These are phyloP conservation scores for Suillus brevipes DNA, from an alignment of 768 basidiomycete species.

Conservation along the genomic window DNA sequence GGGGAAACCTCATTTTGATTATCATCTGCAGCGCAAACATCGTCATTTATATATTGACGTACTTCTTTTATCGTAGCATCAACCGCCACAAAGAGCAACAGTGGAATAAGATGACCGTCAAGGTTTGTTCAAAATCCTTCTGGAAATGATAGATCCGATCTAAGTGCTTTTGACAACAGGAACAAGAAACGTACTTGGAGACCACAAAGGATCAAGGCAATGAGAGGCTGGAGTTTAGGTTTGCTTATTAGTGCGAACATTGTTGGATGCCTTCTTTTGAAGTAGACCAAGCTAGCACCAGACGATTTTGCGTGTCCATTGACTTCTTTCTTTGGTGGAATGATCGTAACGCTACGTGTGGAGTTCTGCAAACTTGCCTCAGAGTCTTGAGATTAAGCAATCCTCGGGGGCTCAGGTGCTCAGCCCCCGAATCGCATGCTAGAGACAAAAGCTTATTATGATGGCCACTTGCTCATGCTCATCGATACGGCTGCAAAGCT, in stretches of 20 bases:
- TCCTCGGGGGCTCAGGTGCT: no score
- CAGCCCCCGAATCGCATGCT: no score
- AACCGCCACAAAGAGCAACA: constrained; percentile 49
- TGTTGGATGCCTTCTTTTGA: background rate
- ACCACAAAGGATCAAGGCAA: constrained; percentile 66
- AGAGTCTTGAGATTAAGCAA: no score
- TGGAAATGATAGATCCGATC: constrained; percentile 27
- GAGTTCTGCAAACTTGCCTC: background rate
- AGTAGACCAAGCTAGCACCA: background rate
- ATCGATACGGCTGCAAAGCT: background rate
- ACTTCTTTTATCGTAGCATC: constrained; percentile 54
- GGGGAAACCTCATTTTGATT: constrained; percentile 58
- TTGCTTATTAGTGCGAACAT: constrained; percentile 45
- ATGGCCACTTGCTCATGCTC: background rate
- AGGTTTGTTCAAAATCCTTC: constrained; percentile 36
- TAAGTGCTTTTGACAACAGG: constrained; percentile 35
- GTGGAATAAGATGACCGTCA: constrained; percentile 51
- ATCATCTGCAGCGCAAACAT: constrained; percentile 57
- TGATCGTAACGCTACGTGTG: background rate
- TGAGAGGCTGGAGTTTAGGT: constrained; percentile 59
- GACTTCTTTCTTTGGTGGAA: background rate
- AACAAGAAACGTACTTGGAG: constrained; percentile 56
- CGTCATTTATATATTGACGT: constrained; percentile 48
- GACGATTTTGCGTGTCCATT: background rate
- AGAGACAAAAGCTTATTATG: background rate